Evolutionary conservation across 2,329 filamentous ascomycete species (phyloP), one percentile per base, ranked within the genome.

Genomic region (Fusarium devonianum): DNA sequence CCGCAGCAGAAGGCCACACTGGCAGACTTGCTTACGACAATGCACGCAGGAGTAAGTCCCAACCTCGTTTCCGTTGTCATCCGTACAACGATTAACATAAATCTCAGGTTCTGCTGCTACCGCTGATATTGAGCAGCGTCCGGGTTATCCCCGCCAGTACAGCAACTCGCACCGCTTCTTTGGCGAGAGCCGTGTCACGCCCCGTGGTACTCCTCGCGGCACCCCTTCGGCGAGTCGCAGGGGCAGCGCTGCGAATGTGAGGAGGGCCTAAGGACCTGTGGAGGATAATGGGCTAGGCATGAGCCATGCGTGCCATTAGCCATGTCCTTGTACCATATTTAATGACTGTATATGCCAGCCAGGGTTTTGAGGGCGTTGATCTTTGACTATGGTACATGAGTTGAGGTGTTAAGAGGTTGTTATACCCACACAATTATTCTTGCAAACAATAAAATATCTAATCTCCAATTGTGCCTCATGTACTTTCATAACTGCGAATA

Each of bases 91-190:
- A 13, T 58, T 66, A 45, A 67, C 30, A 0, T n/a, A 0, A 12
- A 14, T 21, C 7, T 5, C 32, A 65, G 71, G 59, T 13, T 67
- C 70, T 1, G 36, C 53, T 23, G 60, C 56, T 4, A 45, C 32
- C 5, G 17, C 35, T 0, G 50, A 53, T 9, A 11, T 41, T 2
- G 51, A 60, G 1, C 60, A 59, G 1, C 59, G 65, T 3, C 58
- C 63, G 1, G 55, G 35, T 2, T 49, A 56, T 3, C 54, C 56
- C 2, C 67, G 71, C 1, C 58, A 64, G 6, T 75, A 68, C 60
- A 74, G 72, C 46, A 72, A 75, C 40, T 68, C 73, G 28, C 53
- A 72, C 30, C 71, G 73, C 10, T 75, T 75, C 65, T 74, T 75
- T 35, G 73, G 73, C 2, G 72, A 75, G 60, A 73, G 59, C 28